A percentile compares a stretch with the other conserved stretches of the same genome.
Conservation (phyloP, 2,329 filamentous ascomycete genomes). For the Diaporthe sp. region DNA sequence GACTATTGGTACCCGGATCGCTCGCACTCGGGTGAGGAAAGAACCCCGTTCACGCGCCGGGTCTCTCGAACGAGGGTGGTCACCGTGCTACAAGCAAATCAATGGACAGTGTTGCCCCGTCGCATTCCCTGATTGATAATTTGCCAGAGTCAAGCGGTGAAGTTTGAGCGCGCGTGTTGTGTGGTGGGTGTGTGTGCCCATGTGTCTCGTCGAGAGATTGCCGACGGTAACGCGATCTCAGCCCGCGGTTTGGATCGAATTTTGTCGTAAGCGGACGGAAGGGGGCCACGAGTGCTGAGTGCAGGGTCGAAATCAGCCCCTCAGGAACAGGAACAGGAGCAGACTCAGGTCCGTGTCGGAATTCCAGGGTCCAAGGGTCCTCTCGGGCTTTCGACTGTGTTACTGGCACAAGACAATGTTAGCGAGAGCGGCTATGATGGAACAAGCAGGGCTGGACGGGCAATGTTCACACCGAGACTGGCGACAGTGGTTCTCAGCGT, state of each 20-base stretch:
- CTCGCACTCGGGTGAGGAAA: background rate
- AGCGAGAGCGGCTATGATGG: background rate
- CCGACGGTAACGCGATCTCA: constrained; percentile 12
- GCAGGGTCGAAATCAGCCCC: background rate
- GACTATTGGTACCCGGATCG: background rate
- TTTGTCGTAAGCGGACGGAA: background rate
- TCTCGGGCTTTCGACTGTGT: background rate
- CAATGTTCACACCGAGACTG: background rate
- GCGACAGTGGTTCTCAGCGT: background rate
- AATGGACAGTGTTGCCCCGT: background rate
- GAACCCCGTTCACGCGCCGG: background rate
- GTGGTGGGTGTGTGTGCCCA: background rate
- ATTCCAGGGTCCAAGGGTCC: constrained; percentile 20
- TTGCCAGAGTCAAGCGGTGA: background rate
- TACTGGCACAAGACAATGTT: constrained; percentile 6
- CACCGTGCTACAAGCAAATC: background rate
- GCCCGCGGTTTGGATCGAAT: background rate
- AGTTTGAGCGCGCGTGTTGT: background rate
- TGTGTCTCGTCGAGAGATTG: background rate
- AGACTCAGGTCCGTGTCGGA: background rate
- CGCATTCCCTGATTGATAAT: too few species aligned
- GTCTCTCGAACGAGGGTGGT: background rate
- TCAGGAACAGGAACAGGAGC: constrained; percentile 7
- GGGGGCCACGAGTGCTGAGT: too few species aligned
- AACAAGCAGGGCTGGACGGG: background rate